A percentile compares a stretch with the other conserved stretches of the same genome.
Conservation (phyloP, 192 early-diverging fungal species). For the Mortierella hygrophila region DNA sequence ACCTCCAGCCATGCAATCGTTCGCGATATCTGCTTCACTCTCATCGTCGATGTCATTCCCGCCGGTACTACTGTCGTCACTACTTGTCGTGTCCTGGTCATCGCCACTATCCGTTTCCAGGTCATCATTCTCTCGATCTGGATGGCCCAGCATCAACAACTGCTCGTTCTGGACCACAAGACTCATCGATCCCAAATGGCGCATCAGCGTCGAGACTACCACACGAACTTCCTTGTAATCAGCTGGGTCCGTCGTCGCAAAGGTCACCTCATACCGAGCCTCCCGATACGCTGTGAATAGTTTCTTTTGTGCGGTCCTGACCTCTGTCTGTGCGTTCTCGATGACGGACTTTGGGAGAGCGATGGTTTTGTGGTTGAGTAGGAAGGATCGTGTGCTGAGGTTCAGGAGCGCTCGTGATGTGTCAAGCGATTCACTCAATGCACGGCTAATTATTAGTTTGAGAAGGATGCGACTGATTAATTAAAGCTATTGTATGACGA, state of each 20-base stretch:
- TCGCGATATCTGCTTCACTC: not conserved
- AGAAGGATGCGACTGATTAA: not conserved
- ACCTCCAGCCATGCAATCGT: not conserved
- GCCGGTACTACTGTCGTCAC: not conserved
- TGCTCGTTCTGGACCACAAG: slow-evolving; percentile 20
- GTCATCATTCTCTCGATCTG: slow-evolving; percentile 11
- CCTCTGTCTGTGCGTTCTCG: slow-evolving; percentile 12
- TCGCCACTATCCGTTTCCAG: not conserved
- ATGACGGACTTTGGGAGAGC: slow-evolving; percentile 13
- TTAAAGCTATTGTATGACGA: not conserved
- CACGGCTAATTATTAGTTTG: not conserved
- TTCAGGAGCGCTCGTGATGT: slow-evolving; percentile 17
- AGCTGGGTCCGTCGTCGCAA: slow-evolving; percentile 1
- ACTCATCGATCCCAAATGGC: slow-evolving; percentile 22
- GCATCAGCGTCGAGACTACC: slow-evolving; percentile 15
- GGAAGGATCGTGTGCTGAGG: slow-evolving; percentile 20
- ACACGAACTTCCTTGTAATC: slow-evolving; percentile 20
- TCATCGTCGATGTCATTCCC: not conserved
- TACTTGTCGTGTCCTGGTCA: not conserved
- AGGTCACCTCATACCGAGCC: slow-evolving; percentile 26
- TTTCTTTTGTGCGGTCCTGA: slow-evolving; percentile 21
- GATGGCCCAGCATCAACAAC: slow-evolving; percentile 18
- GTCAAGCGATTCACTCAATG: slow-evolving; percentile 17
- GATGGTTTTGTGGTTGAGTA: slow-evolving; percentile 19
- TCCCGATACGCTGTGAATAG: slow-evolving; percentile 14